phyloP scores from a whole-genome alignment of 345 rosid genomes.

The Eutrema heterophyllum region DNA sequence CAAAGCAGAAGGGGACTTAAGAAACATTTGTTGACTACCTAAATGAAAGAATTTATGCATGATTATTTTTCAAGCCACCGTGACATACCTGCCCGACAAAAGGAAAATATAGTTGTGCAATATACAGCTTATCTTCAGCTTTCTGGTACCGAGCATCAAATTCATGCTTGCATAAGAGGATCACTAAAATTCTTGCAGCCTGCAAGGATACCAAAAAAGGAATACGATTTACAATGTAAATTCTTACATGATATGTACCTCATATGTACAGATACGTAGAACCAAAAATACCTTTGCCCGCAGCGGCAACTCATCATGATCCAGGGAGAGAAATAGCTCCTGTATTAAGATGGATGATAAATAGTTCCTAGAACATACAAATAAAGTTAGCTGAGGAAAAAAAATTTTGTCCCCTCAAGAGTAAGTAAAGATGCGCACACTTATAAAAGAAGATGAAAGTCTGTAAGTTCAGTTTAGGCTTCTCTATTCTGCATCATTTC shows the following conservation, averaged over 20 bases:
- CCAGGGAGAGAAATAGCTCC: conserved; percentile 95
- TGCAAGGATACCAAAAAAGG: conserved; percentile 33
- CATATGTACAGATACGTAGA: conserved; percentile 1
- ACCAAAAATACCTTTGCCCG: conserved; percentile 64
- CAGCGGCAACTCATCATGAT: conserved; percentile 93
- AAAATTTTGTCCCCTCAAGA: background rate
- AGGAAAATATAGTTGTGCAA: conserved; percentile 91
- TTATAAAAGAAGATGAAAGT: background rate
- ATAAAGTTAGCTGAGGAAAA: conserved; percentile 26
- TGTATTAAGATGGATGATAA: conserved; percentile 92
- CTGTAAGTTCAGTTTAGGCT: conserved; percentile 7
- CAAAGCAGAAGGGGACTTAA: background rate
- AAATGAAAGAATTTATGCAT: conserved; percentile 2
- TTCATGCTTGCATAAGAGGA: conserved; percentile 92
- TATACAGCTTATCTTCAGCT: conserved; percentile 97
- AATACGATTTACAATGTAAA: conserved; percentile 11
- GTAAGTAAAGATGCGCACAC: background rate
- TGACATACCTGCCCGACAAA: conserved; percentile 82
- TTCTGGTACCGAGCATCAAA: conserved; percentile 97
- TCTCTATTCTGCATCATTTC: conserved; percentile 4
- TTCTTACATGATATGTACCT: conserved; percentile 14
- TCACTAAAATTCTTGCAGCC: conserved; percentile 95
- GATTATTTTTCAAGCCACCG: background rate
- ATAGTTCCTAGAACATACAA: conserved; percentile 76
- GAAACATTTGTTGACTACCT: background rate